phyloP scores from a whole-genome alignment of 2,329 filamentous ascomycete genomes.

The Fusarium illudens region DNA sequence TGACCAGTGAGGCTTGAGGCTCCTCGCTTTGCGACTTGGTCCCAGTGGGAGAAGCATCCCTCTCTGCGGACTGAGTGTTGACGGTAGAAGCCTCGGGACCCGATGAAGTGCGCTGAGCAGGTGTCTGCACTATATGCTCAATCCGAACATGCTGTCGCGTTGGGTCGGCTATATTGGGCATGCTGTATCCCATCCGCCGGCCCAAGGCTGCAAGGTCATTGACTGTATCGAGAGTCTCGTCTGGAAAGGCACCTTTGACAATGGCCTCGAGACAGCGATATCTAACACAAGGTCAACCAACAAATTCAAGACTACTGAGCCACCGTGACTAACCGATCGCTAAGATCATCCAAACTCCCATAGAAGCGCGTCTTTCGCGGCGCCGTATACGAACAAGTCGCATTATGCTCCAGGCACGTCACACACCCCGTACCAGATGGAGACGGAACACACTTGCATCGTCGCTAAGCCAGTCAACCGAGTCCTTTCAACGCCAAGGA shows the following conservation, averaged over 20 bases:
- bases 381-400: slow-evolving; percentile 46
- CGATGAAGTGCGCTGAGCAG: not conserved
- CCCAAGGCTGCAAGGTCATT: slow-evolving; percentile 45
- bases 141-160: slow-evolving; percentile 23
- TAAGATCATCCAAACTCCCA: slow-evolving; percentile 49
- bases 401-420: slow-evolving; percentile 45
- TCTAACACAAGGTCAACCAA: slow-evolving; percentile 21
- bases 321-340: slow-evolving; percentile 42
- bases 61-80: not conserved
- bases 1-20: slow-evolving; percentile 40
- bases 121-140: slow-evolving; percentile 21
- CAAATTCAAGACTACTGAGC: too few relatives aligned
- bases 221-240: slow-evolving; percentile 42
- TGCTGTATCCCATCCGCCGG: slow-evolving; percentile 43
- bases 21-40: slow-evolving; percentile 27
- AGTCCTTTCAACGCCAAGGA: not conserved
- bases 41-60: slow-evolving; percentile 11
- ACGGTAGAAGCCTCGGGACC: slow-evolving; percentile 2
- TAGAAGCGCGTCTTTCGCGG: slow-evolving; percentile 50
- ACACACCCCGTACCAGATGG: slow-evolving; percentile 44
- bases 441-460: slow-evolving; percentile 48
- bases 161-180: slow-evolving; percentile 44
- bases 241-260: slow-evolving; percentile 47
- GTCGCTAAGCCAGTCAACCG: slow-evolving; percentile 34
- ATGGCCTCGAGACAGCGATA: slow-evolving; percentile 50